phyloP scores from a whole-genome alignment of 768 basidiomycete species.

The Fomitopsis serialis region DNA sequence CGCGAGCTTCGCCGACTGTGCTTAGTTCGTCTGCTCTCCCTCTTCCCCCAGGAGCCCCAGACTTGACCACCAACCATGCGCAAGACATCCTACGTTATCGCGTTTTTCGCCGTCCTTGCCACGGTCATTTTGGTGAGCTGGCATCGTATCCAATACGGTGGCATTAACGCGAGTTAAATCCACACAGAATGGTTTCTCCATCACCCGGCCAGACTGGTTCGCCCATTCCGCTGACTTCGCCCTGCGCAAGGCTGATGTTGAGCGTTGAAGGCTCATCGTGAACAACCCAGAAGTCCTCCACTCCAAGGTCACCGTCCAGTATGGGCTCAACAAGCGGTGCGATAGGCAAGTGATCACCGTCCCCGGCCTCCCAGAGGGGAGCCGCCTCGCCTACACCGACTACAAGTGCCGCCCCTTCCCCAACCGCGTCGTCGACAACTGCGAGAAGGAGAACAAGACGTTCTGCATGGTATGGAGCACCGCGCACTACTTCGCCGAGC shows the following conservation, averaged over 20 bases:
- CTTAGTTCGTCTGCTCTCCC: neutral
- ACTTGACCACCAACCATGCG: conserved; percentile 38
- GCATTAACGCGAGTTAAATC: too few species aligned
- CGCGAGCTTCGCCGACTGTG: neutral
- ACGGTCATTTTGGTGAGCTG: conserved; percentile 48
- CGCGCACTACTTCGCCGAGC: conserved; percentile 60
- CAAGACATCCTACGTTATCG: conserved; percentile 62
- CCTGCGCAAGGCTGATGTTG: neutral
- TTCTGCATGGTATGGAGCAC: conserved; percentile 71
- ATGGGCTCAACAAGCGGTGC: conserved; percentile 57
- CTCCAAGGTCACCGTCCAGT: conserved; percentile 44
- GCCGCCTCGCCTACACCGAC: conserved; percentile 44
- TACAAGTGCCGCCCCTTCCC: conserved; percentile 68
- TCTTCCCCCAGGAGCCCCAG: neutral
- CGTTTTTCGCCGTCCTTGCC: conserved; percentile 50
- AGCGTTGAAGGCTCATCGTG: conserved; percentile 30
- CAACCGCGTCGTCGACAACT: conserved; percentile 38
- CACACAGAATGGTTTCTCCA: conserved; percentile 51
- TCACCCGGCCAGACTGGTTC: conserved; percentile 61
- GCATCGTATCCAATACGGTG: neutral
- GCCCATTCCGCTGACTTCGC: conserved; percentile 17
- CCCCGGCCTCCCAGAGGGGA: conserved; percentile 39
- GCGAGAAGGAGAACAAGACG: conserved; percentile 45
- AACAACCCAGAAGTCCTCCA: conserved; percentile 37
- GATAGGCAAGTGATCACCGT: conserved; percentile 43